These are phyloP conservation scores for Mediolabrus comicus DNA, from an alignment of 108 stramenopile genomes.

Conservation along the genomic window DNA sequence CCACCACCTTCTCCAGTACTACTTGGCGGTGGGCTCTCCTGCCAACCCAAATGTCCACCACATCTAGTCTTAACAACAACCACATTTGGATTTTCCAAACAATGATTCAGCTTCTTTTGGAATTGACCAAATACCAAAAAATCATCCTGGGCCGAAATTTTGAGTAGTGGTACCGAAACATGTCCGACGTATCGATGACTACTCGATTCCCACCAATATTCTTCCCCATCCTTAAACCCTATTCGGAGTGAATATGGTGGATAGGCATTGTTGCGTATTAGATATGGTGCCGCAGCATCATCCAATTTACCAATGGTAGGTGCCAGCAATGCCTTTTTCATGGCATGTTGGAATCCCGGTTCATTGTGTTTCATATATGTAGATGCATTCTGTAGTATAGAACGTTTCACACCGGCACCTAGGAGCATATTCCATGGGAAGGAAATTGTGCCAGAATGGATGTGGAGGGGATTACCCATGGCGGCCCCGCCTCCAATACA, in stretches of 20 bases:
- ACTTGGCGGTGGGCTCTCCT: constrained; percentile 65
- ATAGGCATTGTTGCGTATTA: constrained; percentile 58
- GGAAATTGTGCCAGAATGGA: constrained; percentile 45
- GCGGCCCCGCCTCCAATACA: constrained; percentile 74
- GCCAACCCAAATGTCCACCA: constrained; percentile 90
- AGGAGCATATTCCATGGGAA: constrained; percentile 67
- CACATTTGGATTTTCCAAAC: constrained; percentile 79
- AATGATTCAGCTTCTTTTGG: constrained; percentile 55
- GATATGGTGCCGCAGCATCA: constrained; percentile 58
- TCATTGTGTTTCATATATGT: constrained; percentile 44
- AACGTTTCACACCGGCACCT: constrained; percentile 71
- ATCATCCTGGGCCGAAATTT: constrained; percentile 78
- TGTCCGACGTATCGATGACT: constrained; percentile 66
- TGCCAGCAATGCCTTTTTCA: constrained; percentile 53
- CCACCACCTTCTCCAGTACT: constrained; percentile 6
- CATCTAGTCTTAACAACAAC: constrained; percentile 80
- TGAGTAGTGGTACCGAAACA: constrained; percentile 76
- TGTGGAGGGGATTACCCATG: constrained; percentile 78
- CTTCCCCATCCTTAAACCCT: constrained; percentile 64
- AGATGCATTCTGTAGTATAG: constrained; percentile 46
- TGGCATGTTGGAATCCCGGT: constrained; percentile 47
- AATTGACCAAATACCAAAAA: constrained; percentile 66
- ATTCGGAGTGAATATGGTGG: constrained; percentile 66
- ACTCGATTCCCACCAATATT: constrained; percentile 74
- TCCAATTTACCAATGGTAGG: constrained; percentile 70